phyloP scores from a whole-genome alignment of 495 filamentous ascomycete genomes.

The Geoglossum glabrum region DNA sequence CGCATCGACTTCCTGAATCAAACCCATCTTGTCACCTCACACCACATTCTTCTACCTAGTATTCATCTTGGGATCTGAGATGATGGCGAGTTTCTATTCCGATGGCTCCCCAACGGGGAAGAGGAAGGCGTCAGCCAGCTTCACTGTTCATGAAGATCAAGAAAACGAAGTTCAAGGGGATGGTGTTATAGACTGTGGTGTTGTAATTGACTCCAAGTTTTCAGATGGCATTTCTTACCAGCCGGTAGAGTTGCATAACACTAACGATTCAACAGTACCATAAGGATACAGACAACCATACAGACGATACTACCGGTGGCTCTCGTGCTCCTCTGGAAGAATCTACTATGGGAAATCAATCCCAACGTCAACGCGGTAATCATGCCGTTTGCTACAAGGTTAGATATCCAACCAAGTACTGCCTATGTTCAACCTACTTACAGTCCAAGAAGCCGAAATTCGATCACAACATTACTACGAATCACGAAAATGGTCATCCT shows the following conservation, averaged over 20 bases:
- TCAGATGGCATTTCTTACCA: neutral
- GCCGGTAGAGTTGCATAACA: neutral
- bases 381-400: conserved; percentile 13
- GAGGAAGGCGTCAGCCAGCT: conserved; percentile 10
- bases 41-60: neutral
- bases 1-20: neutral
- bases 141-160: conserved; percentile 14
- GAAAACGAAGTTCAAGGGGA: conserved; percentile 3
- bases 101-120: neutral
- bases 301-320: neutral
- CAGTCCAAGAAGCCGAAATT: conserved; percentile 33
- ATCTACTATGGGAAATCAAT: conserved; percentile 1
- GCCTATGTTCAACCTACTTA: conserved; percentile 15
- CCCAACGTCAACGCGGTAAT: neutral
- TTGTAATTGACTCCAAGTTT: neutral
- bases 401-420: neutral
- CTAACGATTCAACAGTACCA: neutral
- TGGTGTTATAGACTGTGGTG: neutral
- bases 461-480: conserved; percentile 18
- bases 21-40: neutral
- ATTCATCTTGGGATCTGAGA: neutral
- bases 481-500: conserved; percentile 20
- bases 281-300: neutral
- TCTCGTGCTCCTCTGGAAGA: neutral
- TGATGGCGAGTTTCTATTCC: neutral